Evolutionary conservation across 108 stramenopile species (phyloP), one percentile per base, ranked within the genome.

Genomic region (Cyclotella distinguenda): DNA sequence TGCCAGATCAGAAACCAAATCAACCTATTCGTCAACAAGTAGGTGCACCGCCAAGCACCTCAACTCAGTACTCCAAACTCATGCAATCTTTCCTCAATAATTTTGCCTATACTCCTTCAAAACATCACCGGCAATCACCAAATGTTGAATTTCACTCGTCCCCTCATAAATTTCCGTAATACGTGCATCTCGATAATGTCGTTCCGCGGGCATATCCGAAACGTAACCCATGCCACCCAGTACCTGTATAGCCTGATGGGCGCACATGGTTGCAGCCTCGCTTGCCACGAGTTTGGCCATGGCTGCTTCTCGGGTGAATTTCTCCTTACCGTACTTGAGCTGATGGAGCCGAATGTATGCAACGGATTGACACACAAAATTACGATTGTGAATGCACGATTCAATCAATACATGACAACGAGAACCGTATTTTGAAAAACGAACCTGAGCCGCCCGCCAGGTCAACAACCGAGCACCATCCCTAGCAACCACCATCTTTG

Each of bases 151-250:
- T 55, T 98, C 96, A 54, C 84, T 88, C 10, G 96, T 98, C 19
- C 96, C 97, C 67, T 98, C 97, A 67, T 98, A 98, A 64, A 98
- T 98, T 66, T 98, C 97, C 6, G 97, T 98, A 65, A 98, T 98
- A 45, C 97, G 71, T 30, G 97, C 97, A 76, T 98, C 97, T 22
- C 97, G 82, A 66, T 98, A 98, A 69, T 96, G 85, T 40, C 97
- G 81, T 56, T 98, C 97, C 8, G 96, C 97, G 16, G 97, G 97
- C 96, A 98, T 97, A 26, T 98, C 97, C 0, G 80, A 86, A 12
- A 98, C 97, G 68, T 97, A 98, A 8, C 97, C 97, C 93, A 94
- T 94, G 8, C 93, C 95, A 8, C 96, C 96, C 36, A 97, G 76
- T 27, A 97, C 90, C 77, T 97, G 95, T 72, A 97, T 97, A 0